Evolutionary conservation across 805 yeast genomes (phyloP).

Genomic region (Metschnikowia cerradonensis): DNA sequence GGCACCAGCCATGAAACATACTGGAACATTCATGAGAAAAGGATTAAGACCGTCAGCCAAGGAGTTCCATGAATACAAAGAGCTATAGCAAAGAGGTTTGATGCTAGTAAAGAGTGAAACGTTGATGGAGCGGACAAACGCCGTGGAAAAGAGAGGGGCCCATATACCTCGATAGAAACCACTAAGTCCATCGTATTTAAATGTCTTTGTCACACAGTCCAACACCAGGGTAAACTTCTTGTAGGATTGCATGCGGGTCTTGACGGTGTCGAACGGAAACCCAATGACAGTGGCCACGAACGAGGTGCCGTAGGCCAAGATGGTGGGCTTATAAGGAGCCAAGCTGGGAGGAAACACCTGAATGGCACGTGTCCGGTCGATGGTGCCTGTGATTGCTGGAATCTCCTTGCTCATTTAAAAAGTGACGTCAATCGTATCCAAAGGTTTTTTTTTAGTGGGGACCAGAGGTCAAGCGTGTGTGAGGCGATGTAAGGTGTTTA

Average conservation of each 20-base stretch:
- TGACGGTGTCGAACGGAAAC: constrained; percentile 81
- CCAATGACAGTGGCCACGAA: constrained; percentile 65
- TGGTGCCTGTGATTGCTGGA: constrained; percentile 59
- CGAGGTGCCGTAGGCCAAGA: constrained; percentile 63
- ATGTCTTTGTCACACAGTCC: constrained; percentile 56
- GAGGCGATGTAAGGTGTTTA: no score
- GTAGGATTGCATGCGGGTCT: constrained; percentile 82
- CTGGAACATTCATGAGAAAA: constrained; percentile 37
- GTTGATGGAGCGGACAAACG: constrained; percentile 60
- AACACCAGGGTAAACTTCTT: constrained; percentile 49
- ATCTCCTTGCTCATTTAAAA: constrained; percentile 16
- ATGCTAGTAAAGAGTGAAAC: constrained; percentile 58
- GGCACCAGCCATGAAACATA: constrained; percentile 54
- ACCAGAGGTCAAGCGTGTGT: no score
- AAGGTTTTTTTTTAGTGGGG: no score
- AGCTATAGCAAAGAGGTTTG: constrained; percentile 38
- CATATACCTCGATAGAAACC: constrained; percentile 76
- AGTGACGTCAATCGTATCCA: no score
- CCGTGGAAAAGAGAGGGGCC: constrained; percentile 68
- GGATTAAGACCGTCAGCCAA: constrained; percentile 32
- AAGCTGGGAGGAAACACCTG: constrained; percentile 45
- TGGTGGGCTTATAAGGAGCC: constrained; percentile 52
- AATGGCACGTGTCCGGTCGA: constrained; percentile 43
- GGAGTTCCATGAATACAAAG: constrained; percentile 13
- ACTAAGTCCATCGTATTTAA: constrained; percentile 54